Conservation (phyloP, 2,329 filamentous ascomycete genomes). For the Taxawa tesnikishii region DNA sequence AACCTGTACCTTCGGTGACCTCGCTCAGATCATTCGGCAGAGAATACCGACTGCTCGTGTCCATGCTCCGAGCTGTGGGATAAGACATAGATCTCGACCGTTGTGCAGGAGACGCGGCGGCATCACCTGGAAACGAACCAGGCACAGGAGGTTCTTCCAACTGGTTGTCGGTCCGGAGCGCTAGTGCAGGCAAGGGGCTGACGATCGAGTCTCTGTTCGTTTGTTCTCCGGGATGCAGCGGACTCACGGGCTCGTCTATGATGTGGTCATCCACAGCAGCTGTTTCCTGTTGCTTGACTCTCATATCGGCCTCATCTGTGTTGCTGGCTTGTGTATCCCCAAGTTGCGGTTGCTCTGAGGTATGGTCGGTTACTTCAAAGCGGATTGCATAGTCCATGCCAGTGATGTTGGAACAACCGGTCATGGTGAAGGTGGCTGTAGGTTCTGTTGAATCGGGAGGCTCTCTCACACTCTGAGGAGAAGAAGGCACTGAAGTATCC, state of each 20-base stretch:
- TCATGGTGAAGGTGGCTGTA: not conserved
- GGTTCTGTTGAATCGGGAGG: not conserved
- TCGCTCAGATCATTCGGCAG: slow-evolving; percentile 19
- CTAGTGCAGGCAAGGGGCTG: slow-evolving; percentile 19
- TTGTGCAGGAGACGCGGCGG: not conserved
- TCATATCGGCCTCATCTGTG: not conserved
- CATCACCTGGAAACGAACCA: not conserved
- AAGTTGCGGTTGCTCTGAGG: not conserved
- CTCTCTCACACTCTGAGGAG: not conserved
- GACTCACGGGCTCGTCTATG: slow-evolving; percentile 16
- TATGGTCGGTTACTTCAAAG: not conserved
- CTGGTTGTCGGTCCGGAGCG: slow-evolving; percentile 12
- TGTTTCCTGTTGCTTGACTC: not conserved
- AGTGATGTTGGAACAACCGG: not conserved
- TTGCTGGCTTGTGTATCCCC: not conserved
- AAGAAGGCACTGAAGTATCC: not conserved
- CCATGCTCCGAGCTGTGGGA: not conserved
- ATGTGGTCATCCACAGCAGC: not conserved
- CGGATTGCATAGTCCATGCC: not conserved
- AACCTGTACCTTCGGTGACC: slow-evolving; percentile 16
- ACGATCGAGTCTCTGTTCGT: slow-evolving; percentile 19
- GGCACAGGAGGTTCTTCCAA: not conserved
- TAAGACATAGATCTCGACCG: slow-evolving; percentile 1
- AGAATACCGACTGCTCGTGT: slow-evolving; percentile 15
- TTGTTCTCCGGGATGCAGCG: slow-evolving; percentile 16